These are phyloP conservation scores for Dendrostoma leiphaemia DNA, from an alignment of 2,329 filamentous ascomycete genomes.

Conservation along the genomic window DNA sequence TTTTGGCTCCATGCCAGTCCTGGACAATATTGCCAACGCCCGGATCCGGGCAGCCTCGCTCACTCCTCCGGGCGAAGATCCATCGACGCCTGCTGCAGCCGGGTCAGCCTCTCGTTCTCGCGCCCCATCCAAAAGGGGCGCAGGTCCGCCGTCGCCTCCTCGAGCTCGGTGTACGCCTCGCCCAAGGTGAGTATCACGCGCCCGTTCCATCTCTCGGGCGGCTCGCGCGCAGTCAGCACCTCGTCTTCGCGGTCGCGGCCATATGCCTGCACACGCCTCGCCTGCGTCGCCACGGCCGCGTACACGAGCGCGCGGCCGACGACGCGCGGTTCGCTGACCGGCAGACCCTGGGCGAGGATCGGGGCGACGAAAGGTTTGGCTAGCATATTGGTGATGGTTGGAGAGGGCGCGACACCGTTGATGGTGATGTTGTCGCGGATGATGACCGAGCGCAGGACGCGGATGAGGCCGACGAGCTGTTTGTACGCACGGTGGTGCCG, in stretches of 20 bases:
- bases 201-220: slow-evolving; percentile 31
- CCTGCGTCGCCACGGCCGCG: slow-evolving; percentile 33
- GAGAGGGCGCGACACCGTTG: slow-evolving; percentile 35
- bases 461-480: slow-evolving; percentile 20
- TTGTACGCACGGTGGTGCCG: no score
- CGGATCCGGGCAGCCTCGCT: no score
- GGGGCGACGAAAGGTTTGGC: slow-evolving; percentile 28
- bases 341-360: slow-evolving; percentile 28
- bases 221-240: not conserved
- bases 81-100: slow-evolving; percentile 28
- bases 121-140: slow-evolving; percentile 30
- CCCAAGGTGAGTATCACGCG: slow-evolving; percentile 33
- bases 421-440: slow-evolving; percentile 31
- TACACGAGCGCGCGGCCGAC: slow-evolving; percentile 35
- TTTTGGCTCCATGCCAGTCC: no score
- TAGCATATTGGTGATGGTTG: slow-evolving; percentile 31
- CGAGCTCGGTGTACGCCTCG: slow-evolving; percentile 33
- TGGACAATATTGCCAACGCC: no score
- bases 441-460: slow-evolving; percentile 29
- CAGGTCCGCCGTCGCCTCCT: slow-evolving; percentile 25
- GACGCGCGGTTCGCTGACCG: slow-evolving; percentile 29
- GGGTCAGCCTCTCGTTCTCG: slow-evolving; percentile 26
- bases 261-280: slow-evolving; percentile 31
- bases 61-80: slow-evolving; percentile 24
- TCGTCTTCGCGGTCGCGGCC: slow-evolving; percentile 29